Evolutionary conservation across 2,329 filamentous ascomycete species (phyloP).

Genomic region (Xylaria sp.): DNA sequence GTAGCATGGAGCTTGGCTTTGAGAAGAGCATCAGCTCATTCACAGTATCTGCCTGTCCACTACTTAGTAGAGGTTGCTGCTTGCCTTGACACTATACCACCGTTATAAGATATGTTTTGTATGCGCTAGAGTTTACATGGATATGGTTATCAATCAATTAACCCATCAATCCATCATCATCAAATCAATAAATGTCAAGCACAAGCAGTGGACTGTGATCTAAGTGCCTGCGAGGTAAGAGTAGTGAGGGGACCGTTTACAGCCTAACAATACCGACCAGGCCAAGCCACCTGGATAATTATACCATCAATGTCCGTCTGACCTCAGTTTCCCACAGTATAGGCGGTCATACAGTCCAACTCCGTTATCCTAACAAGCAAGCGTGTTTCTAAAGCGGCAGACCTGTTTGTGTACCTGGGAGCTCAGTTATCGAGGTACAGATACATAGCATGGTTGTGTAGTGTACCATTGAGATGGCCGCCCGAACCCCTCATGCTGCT

Average conservation of each 20-base stretch:
- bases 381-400: too few species aligned
- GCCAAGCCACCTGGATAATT: too few species aligned
- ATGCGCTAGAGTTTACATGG: background rate
- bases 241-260: background rate
- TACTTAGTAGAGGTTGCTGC: background rate
- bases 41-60: background rate
- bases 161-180: too few species aligned
- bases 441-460: background rate
- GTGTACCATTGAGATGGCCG: constrained; percentile 15
- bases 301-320: background rate
- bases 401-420: too few species aligned
- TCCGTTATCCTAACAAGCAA: background rate
- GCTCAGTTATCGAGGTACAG: background rate
- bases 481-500: constrained; percentile 14
- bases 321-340: constrained; percentile 4
- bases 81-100: background rate
- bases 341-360: background rate
- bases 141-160: background rate
- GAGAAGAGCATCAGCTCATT: background rate
- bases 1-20: constrained; percentile 4
- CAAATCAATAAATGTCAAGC: background rate
- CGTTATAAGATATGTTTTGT: background rate
- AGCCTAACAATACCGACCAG: too few species aligned
- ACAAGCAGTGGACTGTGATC: background rate
- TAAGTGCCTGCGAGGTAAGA: too few species aligned